Base-by-base conservation (phyloP, 2,329 filamentous ascomycete genomes). In the Clonostachys rosea region DNA sequence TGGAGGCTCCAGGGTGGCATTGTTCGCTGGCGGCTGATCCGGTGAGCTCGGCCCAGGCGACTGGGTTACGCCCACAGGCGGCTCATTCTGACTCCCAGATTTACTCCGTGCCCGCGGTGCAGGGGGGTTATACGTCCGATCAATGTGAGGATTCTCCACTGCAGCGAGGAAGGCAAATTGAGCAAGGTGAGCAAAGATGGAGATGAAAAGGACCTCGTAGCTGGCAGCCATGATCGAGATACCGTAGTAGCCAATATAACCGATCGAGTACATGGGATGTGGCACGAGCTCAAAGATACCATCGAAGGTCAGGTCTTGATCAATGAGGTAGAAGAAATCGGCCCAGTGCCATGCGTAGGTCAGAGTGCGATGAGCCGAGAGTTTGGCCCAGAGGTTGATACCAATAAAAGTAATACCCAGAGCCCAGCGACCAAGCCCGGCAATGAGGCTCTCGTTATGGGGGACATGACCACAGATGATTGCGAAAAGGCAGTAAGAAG, bases 341-440 rank as follows among this genome's bases (percentile, higher is more conserved):
- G 94, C 94, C 94, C 94, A 99, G 70, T 97, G 99, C 94, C 94
- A 99, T 30, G 94, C 94, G 71, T 91, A 99, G 69, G 99, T 94
- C 62, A 99, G 94, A 44, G 99, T 94, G 51, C 94, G 82, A 67
- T 99, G 94, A 17, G 94, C 94, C 68, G 99, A 94, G 52, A 99
- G 78, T 71, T 99, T 99, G 53, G 99, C 94, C 91, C 94, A 97
- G 18, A 97, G 78, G 66, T 97, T 99, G 79, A 99, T 97, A 49
- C 88, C 78, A 52, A 99, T 86, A 24, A 97, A 77, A 39, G 79
- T 69, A 54, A 92, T 79, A 45, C 94, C 94, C 42, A 84, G 75
- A 5, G 74, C 62, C 94, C 94, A 99, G 50, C 94, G 86, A 47
- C 84, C 76, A 45, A 81, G 56, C 42, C 86, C 86, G 67, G 95